Percentiles rank a stretch among this genome's conserved stretches.
Evolutionary conservation across 2,329 filamentous ascomycete species (phyloP).

Genomic region (Aspergillus sp.): DNA sequence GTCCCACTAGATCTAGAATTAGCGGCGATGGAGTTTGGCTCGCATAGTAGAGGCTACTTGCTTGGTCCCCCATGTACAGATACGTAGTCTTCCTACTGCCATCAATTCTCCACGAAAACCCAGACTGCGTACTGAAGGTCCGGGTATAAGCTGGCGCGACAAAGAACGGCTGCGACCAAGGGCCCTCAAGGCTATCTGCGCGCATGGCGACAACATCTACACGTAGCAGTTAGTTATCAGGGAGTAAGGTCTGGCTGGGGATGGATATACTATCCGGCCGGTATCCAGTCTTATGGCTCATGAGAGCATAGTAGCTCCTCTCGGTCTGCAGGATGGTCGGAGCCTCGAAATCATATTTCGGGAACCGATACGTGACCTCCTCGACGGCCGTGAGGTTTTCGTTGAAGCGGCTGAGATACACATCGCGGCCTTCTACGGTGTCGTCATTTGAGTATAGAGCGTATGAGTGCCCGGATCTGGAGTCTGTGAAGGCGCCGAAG

Average conservation of each 20-base stretch:
- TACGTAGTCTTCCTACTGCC: constrained; percentile 52
- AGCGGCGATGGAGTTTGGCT: too few relatives aligned
- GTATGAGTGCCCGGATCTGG: constrained; percentile 57
- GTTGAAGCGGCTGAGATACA: constrained; percentile 58
- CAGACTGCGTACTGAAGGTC: constrained; percentile 55
- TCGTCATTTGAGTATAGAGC: constrained; percentile 63
- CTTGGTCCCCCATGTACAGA: constrained; percentile 49
- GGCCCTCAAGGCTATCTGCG: constrained; percentile 52
- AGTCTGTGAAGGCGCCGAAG: constrained; percentile 61
- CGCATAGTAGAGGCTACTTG: too few relatives aligned
- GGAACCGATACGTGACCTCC: constrained; percentile 54
- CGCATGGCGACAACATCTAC: constrained; percentile 57
- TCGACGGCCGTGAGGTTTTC: constrained; percentile 53
- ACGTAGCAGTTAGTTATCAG: neutral
- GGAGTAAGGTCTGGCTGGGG: too few relatives aligned
- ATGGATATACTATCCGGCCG: constrained; percentile 57
- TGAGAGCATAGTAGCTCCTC: constrained; percentile 59
- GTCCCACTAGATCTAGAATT: constrained; percentile 45
- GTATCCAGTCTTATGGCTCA: constrained; percentile 65
- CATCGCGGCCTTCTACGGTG: constrained; percentile 54
- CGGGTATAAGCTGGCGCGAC: constrained; percentile 53
- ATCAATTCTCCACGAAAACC: constrained; percentile 49
- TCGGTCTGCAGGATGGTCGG: constrained; percentile 62
- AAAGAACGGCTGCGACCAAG: constrained; percentile 57
- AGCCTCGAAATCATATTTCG: constrained; percentile 62